Conservation (phyloP, 352 stramenopile genomes). For the Plasmopara muralis region DNA sequence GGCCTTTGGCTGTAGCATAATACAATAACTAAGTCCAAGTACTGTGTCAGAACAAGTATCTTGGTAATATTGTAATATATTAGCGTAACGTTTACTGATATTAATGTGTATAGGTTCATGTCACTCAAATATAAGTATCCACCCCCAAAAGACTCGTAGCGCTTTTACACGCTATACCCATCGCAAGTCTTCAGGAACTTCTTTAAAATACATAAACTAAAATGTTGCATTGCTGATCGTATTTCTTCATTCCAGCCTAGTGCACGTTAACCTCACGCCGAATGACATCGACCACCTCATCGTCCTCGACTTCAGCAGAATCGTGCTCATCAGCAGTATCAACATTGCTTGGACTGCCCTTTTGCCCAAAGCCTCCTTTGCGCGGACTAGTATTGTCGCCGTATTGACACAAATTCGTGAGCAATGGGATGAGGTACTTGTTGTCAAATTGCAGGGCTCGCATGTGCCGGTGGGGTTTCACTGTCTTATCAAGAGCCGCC, state of each 20-base stretch:
- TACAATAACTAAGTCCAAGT: no score
- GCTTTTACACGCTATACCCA: no score
- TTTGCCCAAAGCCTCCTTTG: slow-evolving; percentile 30
- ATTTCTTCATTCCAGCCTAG: neutral
- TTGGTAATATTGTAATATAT: no score
- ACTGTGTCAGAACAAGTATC: no score
- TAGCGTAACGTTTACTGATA: no score
- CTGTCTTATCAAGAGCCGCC: slow-evolving; percentile 60
- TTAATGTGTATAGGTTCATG: no score
- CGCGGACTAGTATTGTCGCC: slow-evolving; percentile 24
- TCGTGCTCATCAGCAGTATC: slow-evolving; percentile 27
- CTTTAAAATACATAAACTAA: no score
- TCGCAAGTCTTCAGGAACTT: no score
- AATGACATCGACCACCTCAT: slow-evolving; percentile 71
- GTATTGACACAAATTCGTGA: slow-evolving; percentile 68
- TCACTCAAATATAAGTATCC: no score
- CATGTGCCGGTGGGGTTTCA: slow-evolving; percentile 82
- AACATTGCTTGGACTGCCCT: slow-evolving; percentile 39
- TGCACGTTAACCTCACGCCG: slow-evolving; percentile 35
- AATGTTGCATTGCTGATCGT: no score
- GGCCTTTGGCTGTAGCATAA: no score
- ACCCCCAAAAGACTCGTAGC: no score
- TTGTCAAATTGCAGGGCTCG: slow-evolving; percentile 77
- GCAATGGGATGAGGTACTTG: slow-evolving; percentile 78
- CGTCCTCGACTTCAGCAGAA: slow-evolving; percentile 29